A percentile compares a stretch with the other conserved stretches of the same genome.
phyloP scores from a whole-genome alignment of 129 eudicot genomes.

The Lactuca sativa region DNA sequence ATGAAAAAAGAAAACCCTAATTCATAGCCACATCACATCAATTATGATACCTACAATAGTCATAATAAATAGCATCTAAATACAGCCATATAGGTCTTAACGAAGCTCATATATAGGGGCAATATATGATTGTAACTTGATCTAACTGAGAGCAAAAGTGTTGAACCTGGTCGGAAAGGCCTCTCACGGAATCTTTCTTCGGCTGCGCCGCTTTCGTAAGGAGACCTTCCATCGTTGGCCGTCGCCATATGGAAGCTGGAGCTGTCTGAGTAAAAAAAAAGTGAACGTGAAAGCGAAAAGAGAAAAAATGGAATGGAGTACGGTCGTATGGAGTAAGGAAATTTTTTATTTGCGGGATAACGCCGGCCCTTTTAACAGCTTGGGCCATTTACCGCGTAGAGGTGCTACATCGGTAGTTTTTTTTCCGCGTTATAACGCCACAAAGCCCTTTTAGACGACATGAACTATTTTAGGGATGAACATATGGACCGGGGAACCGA shows the following conservation, averaged over 20 bases:
- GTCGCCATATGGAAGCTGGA: constrained; percentile 48
- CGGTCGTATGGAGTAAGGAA: too few relatives aligned
- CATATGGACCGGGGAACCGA: too few relatives aligned
- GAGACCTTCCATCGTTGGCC: constrained; percentile 41
- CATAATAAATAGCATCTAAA: too few relatives aligned
- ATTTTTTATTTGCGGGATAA: too few relatives aligned
- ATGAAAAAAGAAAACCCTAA: not conserved
- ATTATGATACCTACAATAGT: not conserved
- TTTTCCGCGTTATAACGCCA: too few relatives aligned
- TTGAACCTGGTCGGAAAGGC: constrained; percentile 55
- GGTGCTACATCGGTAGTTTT: too few relatives aligned
- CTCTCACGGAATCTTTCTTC: constrained; percentile 70
- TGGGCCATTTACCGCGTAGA: too few relatives aligned
- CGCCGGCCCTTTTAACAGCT: too few relatives aligned
- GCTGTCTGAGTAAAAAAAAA: constrained; percentile 27
- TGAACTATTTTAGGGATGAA: too few relatives aligned
- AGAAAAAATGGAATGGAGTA: not conserved
- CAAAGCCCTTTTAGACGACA: too few relatives aligned
- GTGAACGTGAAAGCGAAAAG: not conserved
- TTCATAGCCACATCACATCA: not conserved
- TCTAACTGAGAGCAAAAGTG: constrained; percentile 12
- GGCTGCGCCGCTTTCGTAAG: constrained; percentile 28
- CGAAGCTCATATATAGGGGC: not conserved
- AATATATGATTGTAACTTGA: constrained; percentile 1
- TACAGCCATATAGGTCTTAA: not conserved